Evolutionary conservation across 2,329 filamentous ascomycete species (phyloP).

Genomic region (Chrysosporium keratinophilum): DNA sequence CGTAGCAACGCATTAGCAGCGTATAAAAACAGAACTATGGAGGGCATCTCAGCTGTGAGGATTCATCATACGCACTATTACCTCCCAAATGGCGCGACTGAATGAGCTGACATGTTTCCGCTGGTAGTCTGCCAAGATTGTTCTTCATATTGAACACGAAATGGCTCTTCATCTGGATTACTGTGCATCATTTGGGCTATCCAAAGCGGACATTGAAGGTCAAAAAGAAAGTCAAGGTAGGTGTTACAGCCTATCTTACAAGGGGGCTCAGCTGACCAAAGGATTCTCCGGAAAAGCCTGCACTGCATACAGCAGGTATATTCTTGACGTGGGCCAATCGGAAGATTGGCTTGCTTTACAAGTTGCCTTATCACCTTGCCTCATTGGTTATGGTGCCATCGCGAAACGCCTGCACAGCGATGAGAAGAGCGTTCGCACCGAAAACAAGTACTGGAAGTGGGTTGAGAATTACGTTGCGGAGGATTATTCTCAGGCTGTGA

Average conservation of each 20-base stretch:
- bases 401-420: conserved; percentile 60
- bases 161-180: conserved; percentile 73
- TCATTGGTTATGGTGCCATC: conserved; percentile 79
- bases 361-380: conserved; percentile 71
- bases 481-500: conserved; percentile 65
- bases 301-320: conserved; percentile 73
- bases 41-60: conserved; percentile 59
- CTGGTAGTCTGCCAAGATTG: conserved; percentile 53
- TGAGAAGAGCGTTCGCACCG: conserved; percentile 48
- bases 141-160: conserved; percentile 67
- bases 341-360: conserved; percentile 84
- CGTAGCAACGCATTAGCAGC: conserved; percentile 74
- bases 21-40: conserved; percentile 69
- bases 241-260: not conserved
- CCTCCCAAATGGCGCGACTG: not conserved
- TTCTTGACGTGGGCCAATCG: conserved; percentile 77
- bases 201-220: conserved; percentile 58
- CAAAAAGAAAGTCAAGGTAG: conserved; percentile 65
- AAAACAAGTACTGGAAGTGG: conserved; percentile 79
- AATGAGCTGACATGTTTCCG: not conserved
- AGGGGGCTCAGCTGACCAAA: not conserved
- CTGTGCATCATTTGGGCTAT: conserved; percentile 70
- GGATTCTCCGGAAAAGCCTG: conserved; percentile 43
- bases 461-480: conserved; percentile 78
- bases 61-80: not conserved